Evolutionary conservation across 768 basidiomycete genomes (phyloP), one percentile per base, ranked within the genome.

Genomic region (Tulasnella sp.): DNA sequence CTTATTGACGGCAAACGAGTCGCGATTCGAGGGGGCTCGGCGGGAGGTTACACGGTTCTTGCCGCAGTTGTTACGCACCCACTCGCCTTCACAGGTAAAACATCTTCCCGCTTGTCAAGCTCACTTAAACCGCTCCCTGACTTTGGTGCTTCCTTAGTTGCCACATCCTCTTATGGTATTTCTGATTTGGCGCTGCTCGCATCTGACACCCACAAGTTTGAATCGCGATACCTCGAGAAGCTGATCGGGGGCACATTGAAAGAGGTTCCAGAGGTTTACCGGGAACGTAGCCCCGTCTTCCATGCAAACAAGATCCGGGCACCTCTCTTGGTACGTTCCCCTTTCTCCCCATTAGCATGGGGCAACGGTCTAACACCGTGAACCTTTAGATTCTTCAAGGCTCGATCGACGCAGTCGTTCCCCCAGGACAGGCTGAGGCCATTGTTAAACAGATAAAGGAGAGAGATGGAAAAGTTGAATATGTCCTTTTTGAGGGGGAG

Each of bases 151-250:
- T 6, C 9, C 9, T 69, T n/a, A 0, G 93, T 91, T 0, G 93
- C 90, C 0, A 88, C 91, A 2, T 91, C 91, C 0, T 86, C 86
- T n/a, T 96, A 88, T 83, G 94, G 95, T 0, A 87, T 96, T 72
- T 91, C 91, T 0, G 92, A 94, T 83, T 85, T 95, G 44, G 84
- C 84, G 16, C 87, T 85, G 75, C 87, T 95, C 14, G 89, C 88
- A 3, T 87, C 89, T 64, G 90, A 90, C 80, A 92, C 93, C 8
- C 93, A 95, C 86, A 96, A 93, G 84, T 93, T 92, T 77, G 91
- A 93, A 85, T 88, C 89, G 72, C 86, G 86, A 72, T 93, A 92
- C 83, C 84, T 91, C 83, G 87, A 88, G 80, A 90, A 90, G 83
- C 87, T 95, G 24, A 81, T 94, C 28, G 93, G 94, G 0, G 92